Evolutionary conservation across 2,329 filamentous ascomycete species (phyloP), one percentile per base, ranked within the genome.

Genomic region (Trichoderma asperellum): DNA sequence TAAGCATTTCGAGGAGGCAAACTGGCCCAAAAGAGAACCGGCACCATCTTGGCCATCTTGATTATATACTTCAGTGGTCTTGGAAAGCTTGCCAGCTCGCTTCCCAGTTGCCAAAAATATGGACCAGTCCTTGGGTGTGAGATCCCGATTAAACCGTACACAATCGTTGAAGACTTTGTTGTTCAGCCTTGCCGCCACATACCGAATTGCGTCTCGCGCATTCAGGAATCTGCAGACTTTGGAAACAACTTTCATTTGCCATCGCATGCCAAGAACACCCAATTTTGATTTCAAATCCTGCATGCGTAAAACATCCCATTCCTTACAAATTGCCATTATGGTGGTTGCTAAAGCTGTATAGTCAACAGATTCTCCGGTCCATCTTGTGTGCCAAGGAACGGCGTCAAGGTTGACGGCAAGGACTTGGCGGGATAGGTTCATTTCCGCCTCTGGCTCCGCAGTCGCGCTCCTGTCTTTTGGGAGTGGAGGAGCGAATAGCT

Each of bases 81-180:
- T 75, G n/a, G 73, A 70, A 4, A 74, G 72, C 64, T 77, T 79
- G 34, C 72, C 73, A 6, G 74, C 69, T n/a, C 78, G 76, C 63
- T 80, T 81, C 2, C 80, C 86, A 0, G 85, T 87, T 2, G 84
- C 82, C 27, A 87, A 79, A 69, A 86, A 88, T 21, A 83, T 78
- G 7, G 82, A 79, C 87, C 87, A 89, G 72, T 89, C 87, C 27
- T 85, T 83, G 1, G 83, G 74, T 14, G 83, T 86, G 37, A 88
- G 82, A 7, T 89, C 86, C 56, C 87, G 81, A 58, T 85, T 78
- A 68, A 85, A 89, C 71, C 87, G 87, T 71, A 90, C 81, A 72
- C 88, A 90, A 72, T 89, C 87, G 72, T 88, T 88, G 79, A 86
- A 89, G 6, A 89, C 79, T 67, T 83, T 83, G 40, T 83, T 82